Base-by-base conservation (phyloP, 2,329 filamentous ascomycete genomes). In the Trichocomaceae sp. region DNA sequence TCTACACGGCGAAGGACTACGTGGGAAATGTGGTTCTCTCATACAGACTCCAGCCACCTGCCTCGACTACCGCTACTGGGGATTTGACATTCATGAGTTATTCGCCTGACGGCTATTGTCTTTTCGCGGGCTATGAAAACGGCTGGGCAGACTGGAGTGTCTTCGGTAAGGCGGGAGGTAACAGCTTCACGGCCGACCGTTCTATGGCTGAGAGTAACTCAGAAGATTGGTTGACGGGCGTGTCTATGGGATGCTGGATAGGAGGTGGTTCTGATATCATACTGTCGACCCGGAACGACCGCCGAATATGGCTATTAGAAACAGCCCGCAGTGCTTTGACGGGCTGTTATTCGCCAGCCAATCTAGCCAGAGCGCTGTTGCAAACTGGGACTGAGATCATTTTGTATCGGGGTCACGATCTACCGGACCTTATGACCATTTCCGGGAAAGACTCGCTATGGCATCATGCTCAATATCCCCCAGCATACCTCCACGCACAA, bases 61-160 rank as follows among this genome's bases (percentile, higher is more conserved):
- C 85, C 0, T 90, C 90, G 1, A 71, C 77, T 4, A 73, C 79
- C 17, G 80, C 82, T 15, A 85, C 89, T 1, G 93, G 93, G 0
- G 70, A 74, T 12, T 74, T 96, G 50, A 90, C 83, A 2, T 87
- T 84, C 29, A 72, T 99, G 60, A 83, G 75, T 57, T 99, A 96
- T 74, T 96, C 93, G 1, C 90, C 92, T 0, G 93, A 99, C 69
- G 93, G 93, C 17, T 96, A 97, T 69, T 96, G 91, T 68, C 79
- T 99, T 8, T 96, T 99, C 71, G 90, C 87, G 44, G 93, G 92
- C 1, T 97, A 92, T 66, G 86, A 93, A 64, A 84, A 86, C 56
- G 95, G 93, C 0, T 99, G 93, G 93, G 87, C 88, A 4, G 92
- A 85, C 47, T 99, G 92, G 92, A 97, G 92, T 68, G 93, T 97